Percentiles rank a stretch among this genome's conserved stretches.
Conservation (phyloP, 768 basidiomycete genomes). For the Amanita molliuscula region DNA sequence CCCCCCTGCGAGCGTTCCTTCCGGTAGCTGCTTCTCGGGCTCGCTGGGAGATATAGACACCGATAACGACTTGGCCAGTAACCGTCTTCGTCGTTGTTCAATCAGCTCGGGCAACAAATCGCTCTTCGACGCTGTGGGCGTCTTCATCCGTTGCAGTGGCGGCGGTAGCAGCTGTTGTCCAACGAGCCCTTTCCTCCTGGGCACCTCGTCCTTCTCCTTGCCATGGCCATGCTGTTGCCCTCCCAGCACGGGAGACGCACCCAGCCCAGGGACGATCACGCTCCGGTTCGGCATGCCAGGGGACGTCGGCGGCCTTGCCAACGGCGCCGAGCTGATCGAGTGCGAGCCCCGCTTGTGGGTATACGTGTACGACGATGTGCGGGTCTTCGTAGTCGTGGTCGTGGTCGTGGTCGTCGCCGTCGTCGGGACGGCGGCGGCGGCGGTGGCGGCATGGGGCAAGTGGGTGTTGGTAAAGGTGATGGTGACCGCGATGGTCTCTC, state of each 20-base stretch:
- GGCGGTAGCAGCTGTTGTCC: constrained; percentile 25
- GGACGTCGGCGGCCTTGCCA: constrained; percentile 76
- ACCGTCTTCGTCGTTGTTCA: constrained; percentile 42
- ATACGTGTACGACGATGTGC: constrained; percentile 17
- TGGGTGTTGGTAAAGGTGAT: constrained; percentile 84
- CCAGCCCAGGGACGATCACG: not conserved
- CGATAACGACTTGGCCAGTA: constrained; percentile 55
- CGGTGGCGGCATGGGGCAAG: constrained; percentile 29
- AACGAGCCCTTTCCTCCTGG: constrained; percentile 42
- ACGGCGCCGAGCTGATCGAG: constrained; percentile 74
- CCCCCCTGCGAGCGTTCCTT: constrained; percentile 18
- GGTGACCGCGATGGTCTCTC: constrained; percentile 76
- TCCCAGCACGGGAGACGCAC: not conserved
- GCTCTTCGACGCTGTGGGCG: constrained; percentile 14
- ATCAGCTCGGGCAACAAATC: constrained; percentile 38
- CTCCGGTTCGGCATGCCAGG: constrained; percentile 41
- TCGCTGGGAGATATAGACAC: constrained; percentile 50
- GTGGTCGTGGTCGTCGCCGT: not conserved
- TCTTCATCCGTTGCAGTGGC: no score
- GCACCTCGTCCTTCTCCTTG: constrained; percentile 18
- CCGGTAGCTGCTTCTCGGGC: constrained; percentile 24
- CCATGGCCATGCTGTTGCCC: constrained; percentile 8
- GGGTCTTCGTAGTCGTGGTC: constrained; percentile 5
- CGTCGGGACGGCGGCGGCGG: no score
- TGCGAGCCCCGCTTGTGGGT: constrained; percentile 65